Conservation (phyloP, 2,329 filamentous ascomycete species). For the Arthrobotrys megalospora region DNA sequence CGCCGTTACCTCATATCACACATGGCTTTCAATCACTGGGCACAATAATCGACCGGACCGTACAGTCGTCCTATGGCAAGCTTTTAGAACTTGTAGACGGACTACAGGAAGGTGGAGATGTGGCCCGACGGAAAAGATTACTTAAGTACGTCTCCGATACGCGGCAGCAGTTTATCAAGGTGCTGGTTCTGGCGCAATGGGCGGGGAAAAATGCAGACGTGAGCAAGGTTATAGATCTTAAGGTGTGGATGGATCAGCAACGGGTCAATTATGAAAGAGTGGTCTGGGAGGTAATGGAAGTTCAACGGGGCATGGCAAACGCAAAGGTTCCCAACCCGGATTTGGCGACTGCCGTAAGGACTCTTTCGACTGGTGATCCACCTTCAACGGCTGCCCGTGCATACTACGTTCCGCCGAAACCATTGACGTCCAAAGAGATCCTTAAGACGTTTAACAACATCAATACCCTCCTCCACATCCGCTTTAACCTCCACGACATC, state of each 20-base stretch:
- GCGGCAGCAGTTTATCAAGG: constrained; percentile 91
- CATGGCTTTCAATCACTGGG: constrained; percentile 83
- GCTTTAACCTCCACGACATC: constrained; percentile 87
- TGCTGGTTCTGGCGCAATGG: constrained; percentile 92
- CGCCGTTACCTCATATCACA: constrained; percentile 75
- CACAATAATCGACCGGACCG: constrained; percentile 81
- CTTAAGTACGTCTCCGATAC: constrained; percentile 84
- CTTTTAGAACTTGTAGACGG: constrained; percentile 73
- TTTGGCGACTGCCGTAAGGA: constrained; percentile 87
- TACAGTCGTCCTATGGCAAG: constrained; percentile 86
- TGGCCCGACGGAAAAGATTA: constrained; percentile 81
- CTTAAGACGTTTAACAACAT: constrained; percentile 83
- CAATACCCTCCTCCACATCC: constrained; percentile 84
- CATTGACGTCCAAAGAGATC: constrained; percentile 79
- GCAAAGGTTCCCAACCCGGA: constrained; percentile 88
- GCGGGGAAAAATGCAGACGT: constrained; percentile 83
- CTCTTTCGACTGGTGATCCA: constrained; percentile 81
- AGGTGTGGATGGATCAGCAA: constrained; percentile 79
- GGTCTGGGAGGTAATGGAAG: constrained; percentile 76
- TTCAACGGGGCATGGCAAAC: constrained; percentile 80
- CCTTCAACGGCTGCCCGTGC: constrained; percentile 70
- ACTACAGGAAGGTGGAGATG: constrained; percentile 69
- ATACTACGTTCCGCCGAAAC: constrained; percentile 81
- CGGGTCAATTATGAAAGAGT: constrained; percentile 75
- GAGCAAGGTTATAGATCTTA: constrained; percentile 89